Evolutionary conservation across 129 eudicot species (phyloP).

Genomic region (Artemisia annua): DNA sequence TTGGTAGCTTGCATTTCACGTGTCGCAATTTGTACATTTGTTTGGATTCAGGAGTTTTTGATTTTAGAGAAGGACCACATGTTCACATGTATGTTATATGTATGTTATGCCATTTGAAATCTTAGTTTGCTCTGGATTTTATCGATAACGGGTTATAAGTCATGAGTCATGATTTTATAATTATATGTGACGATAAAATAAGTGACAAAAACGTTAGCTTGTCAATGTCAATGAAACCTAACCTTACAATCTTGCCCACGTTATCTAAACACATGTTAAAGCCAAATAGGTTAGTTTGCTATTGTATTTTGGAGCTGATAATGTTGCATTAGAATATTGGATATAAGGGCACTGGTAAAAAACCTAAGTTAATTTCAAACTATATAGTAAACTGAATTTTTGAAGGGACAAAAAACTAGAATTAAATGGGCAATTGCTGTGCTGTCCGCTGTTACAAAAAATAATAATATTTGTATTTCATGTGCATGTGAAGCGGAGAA

Average conservation of each 20-base stretch:
- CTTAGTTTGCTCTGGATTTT: too few relatives aligned
- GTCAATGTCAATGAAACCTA: too few relatives aligned
- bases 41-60: too few relatives aligned
- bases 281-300: not conserved
- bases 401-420: not conserved
- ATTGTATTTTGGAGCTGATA: not conserved
- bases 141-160: too few relatives aligned
- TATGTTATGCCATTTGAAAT: too few relatives aligned
- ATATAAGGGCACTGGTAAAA: not conserved
- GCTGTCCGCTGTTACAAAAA: slow-evolving; percentile 11
- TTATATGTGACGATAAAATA: too few relatives aligned
- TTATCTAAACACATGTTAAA: not conserved
- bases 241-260: too few relatives aligned
- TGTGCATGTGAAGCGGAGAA: slow-evolving; percentile 2
- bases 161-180: too few relatives aligned
- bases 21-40: not conserved
- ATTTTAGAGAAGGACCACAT: too few relatives aligned
- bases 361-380: not conserved
- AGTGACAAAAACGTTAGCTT: too few relatives aligned
- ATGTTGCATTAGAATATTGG: not conserved
- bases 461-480: not conserved
- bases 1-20: too few relatives aligned
- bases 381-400: not conserved
- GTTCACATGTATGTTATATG: too few relatives aligned
- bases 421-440: not conserved